Percentiles rank a stretch among this genome's conserved stretches.
Evolutionary conservation across 805 yeast species (phyloP).

Genomic region (Barnettozyma vustinii): DNA sequence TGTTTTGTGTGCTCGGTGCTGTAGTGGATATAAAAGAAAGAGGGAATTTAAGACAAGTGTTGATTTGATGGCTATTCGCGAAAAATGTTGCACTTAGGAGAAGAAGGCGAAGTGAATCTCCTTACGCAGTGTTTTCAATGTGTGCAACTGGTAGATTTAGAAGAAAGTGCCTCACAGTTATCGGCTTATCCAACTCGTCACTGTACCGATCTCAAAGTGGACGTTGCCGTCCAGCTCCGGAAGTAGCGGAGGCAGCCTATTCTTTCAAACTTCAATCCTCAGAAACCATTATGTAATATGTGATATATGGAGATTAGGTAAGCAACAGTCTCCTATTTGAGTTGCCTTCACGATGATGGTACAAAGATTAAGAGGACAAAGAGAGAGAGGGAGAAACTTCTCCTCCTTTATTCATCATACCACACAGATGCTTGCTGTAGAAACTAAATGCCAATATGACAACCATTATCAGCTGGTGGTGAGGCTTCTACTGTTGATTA

Average conservation of each 20-base stretch:
- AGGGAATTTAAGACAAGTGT: not conserved
- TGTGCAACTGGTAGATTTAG: too few species aligned
- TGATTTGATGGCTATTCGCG: not conserved
- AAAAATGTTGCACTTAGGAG: not conserved
- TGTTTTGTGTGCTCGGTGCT: not conserved
- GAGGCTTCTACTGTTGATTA: not conserved
- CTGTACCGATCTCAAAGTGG: not conserved
- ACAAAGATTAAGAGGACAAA: too few species aligned
- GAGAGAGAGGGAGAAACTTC: too few species aligned
- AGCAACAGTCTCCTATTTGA: not conserved
- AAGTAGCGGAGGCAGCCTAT: not conserved
- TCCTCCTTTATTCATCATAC: not conserved
- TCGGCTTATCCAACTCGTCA: not conserved
- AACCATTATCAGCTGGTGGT: not conserved
- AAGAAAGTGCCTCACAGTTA: not conserved
- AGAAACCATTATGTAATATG: not conserved
- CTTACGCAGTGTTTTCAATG: too few species aligned
- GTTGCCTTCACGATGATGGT: not conserved
- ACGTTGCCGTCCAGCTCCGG: not conserved
- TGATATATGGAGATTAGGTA: not conserved
- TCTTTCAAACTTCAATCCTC: not conserved
- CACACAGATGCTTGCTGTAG: too few species aligned
- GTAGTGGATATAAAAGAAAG: not conserved
- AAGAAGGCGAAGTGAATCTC: too few species aligned
- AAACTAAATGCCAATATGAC: too few species aligned